Evolutionary conservation across 2,329 filamentous ascomycete genomes (phyloP), one percentile per base, ranked within the genome.

Genomic region (Zymoseptoria passerinii): DNA sequence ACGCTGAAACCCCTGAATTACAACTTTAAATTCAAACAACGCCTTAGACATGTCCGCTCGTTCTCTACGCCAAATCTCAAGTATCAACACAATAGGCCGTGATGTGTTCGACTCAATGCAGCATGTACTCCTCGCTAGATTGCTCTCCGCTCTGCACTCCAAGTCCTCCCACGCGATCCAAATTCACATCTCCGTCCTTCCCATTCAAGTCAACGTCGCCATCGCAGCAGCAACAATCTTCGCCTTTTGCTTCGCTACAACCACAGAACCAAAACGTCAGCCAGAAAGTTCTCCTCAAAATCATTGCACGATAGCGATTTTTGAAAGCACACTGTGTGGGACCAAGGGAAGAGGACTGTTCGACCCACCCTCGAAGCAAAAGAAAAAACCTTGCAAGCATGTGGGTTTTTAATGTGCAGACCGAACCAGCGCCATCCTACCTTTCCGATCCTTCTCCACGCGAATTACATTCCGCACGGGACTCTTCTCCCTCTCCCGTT

Each of bases 381-480:
- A 13, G 13, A 44, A 44, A 44, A 16, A 16, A 44, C n/a, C 10
- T 44, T 44, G 35, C 35, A 44, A 16, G 35, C 35, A n/a, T 8
- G 50, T 8, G 50, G n/a, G 23, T 7, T 5, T 52, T 28, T 28
- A 82, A 75, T 84, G 81, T 77, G 85, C 85, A 71, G 88, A 88
- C 75, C 89, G 83, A 79, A 88, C 89, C 78, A 92, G 85, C 79
- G 86, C 84, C 85, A 94, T 86, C 88, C 87, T 94, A 95, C 92
- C 91, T 90, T 89, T 94, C 80, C 88, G 87, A 78, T 96, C 91
- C 80, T 89, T 91, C 77, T 90, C 88, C 68, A 96, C 84, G 67
- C 87, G 80, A 63, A 88, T 78, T 56, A 86, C 74, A 62, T 84
- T 82, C 58, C 80, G 76, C 49, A 74, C 73, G 27, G 70, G 70